Conservation (phyloP, 139 green algal species). For the Closterium sp. region DNA sequence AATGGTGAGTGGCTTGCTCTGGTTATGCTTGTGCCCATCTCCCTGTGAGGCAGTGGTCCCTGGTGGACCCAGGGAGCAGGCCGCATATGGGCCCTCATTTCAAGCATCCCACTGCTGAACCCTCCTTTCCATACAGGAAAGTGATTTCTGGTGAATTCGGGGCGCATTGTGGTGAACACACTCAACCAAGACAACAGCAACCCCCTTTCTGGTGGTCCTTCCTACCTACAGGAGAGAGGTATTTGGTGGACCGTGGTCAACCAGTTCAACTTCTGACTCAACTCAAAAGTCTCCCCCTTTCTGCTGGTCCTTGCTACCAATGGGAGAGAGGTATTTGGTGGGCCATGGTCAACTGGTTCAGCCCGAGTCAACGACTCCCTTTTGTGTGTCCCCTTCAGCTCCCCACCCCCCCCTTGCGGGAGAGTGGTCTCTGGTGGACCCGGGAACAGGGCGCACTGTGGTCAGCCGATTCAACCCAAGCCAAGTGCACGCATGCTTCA, state of each 20-base stretch:
- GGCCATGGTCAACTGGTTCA: neutral
- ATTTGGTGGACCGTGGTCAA: neutral
- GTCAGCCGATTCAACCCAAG: neutral
- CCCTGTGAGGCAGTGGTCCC: no score
- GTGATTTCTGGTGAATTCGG: no score
- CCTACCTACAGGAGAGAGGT: neutral
- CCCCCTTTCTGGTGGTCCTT: neutral
- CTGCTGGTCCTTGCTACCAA: no score
- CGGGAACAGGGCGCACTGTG: neutral
- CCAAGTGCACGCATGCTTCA: slow-evolving; percentile 18
- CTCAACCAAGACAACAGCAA: no score
- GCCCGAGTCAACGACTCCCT: no score
- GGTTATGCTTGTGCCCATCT: no score
- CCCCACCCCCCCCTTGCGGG: neutral
- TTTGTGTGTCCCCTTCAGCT: no score
- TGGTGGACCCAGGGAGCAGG: no score
- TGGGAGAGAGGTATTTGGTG: neutral
- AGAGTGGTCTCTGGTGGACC: slow-evolving; percentile 14
- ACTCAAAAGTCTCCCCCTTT: neutral
- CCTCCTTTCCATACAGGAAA: no score
- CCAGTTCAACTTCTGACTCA: neutral
- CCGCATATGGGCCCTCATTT: no score
- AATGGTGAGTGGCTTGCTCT: neutral
- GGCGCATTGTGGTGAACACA: no score
- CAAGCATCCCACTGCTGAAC: no score